Evolutionary conservation across 2,329 filamentous ascomycete species (phyloP).

Genomic region (Mycocentrospora acerina): DNA sequence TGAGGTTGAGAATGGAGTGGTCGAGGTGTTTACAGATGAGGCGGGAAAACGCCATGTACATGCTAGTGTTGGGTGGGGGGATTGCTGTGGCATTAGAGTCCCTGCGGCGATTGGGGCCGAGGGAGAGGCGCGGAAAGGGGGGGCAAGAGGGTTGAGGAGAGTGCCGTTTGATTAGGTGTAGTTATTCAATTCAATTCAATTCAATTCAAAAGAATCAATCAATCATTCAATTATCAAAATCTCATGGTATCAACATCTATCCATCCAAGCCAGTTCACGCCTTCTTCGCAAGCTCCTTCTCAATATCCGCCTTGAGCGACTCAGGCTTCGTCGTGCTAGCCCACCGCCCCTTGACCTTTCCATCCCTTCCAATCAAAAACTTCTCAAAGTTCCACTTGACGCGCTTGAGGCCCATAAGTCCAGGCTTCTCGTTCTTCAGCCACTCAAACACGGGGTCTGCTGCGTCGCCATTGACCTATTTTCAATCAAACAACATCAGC

Average conservation of each 20-base stretch:
- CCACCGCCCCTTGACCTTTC: constrained; percentile 83
- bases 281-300: constrained; percentile 63
- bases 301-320: constrained; percentile 70
- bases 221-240: no score
- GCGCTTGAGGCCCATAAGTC: constrained; percentile 81
- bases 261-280: no score
- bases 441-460: constrained; percentile 79
- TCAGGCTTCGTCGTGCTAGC: constrained; percentile 87
- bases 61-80: constrained; percentile 73
- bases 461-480: constrained; percentile 68
- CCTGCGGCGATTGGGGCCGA: constrained; percentile 91
- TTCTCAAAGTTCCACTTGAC: constrained; percentile 99
- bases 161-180: constrained; percentile 81
- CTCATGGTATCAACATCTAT: no score
- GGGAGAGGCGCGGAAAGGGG: constrained; percentile 79
- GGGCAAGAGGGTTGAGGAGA: constrained; percentile 62
- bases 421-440: constrained; percentile 71
- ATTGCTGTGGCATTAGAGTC: constrained; percentile 97
- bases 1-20: constrained; percentile 50
- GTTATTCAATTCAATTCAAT: no score
- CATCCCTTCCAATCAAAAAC: constrained; percentile 85
- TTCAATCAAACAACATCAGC: not conserved
- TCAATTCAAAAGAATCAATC: no score
- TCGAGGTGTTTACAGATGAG: constrained; percentile 61
- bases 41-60: constrained; percentile 71